Percentiles rank a stretch among this genome's conserved stretches.
Evolutionary conservation across 140 eudicot species (phyloP).

Genomic region (Stevia rebaudiana): DNA sequence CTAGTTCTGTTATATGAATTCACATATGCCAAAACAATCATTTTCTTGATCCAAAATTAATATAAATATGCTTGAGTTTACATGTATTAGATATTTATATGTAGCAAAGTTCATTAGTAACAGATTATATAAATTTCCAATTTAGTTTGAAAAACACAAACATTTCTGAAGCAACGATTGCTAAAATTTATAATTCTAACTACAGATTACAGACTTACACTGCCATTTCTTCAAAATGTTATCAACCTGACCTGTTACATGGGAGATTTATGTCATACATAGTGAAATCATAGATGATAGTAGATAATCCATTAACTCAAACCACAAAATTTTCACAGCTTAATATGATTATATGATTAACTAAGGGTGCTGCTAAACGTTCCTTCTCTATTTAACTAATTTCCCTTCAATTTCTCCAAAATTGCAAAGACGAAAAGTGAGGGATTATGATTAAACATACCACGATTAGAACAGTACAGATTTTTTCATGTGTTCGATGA

Average conservation of each 20-base stretch:
- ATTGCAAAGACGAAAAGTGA: neutral
- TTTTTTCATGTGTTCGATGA: neutral
- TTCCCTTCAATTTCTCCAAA: neutral
- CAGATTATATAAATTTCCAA: neutral
- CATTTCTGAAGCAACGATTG: neutral
- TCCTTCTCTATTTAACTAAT: neutral
- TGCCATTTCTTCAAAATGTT: conserved; percentile 19
- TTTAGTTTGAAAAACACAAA: neutral
- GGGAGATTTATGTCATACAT: conserved; percentile 9
- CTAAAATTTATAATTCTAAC: conserved; percentile 1
- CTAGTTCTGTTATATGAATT: neutral
- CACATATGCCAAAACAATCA: conserved; percentile 4
- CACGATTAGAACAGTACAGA: too few relatives aligned
- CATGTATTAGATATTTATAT: neutral
- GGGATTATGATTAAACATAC: neutral
- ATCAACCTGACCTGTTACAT: conserved; percentile 11
- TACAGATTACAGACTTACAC: conserved; percentile 25
- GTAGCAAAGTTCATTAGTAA: neutral
- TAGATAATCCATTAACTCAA: neutral
- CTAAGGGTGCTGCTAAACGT: too few relatives aligned
- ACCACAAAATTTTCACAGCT: neutral
- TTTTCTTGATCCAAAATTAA: neutral
- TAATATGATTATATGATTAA: too few relatives aligned
- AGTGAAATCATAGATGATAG: conserved; percentile 4
- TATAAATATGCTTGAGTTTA: conserved; percentile 1